Base-by-base conservation (phyloP, 371 early-diverging fungal species). In the Haplosporangium sp. region DNA sequence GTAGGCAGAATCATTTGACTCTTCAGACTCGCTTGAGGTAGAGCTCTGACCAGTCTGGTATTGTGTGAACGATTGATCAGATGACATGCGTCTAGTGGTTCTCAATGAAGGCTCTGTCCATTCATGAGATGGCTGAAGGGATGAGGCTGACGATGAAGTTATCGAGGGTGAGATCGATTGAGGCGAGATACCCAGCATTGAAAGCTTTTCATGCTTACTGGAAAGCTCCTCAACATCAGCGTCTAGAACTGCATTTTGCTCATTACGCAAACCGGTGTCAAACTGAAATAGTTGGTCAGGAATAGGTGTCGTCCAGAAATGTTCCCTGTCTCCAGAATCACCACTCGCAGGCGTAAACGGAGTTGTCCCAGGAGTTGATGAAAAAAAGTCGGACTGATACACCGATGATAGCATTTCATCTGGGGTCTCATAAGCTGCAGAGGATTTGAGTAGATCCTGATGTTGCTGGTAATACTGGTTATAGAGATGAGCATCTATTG, bases 381-480 rank as follows among this genome's bases (percentile, higher is more conserved):
- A n/a, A 11, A 40, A 55, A 48, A 38, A 40, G 1, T n/a, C 53
- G 17, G 65, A 34, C 35, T 55, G 55, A 55, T 55, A 55, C 7
- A 55, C 10, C 34, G 55, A 55, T 15, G 55, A 15, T 44, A 44
- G 17, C 44, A 39, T 39, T 27, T 66, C 62, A n/a, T 63, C 62
- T 27, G 56, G 52, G 3, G 67, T 50, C 15, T 37, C 67, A 35
- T 38, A 66, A 10, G 58, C 8, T 4, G 55, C n/a, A 3, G 34
- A 3, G 11, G 55, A 38, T 45, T 27, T 60, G 37, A 76, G 62
- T n/a, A 67, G 34, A 38, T 69, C 69, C 44, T 67, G 72, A 39
- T 77, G 73, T n/a, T 69, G 69, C 27, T 65, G 69, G 45, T 62
- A 56, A n/a, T 72, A 72, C 20, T 77, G 77, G 19, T 72, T 52